These are phyloP conservation scores for Aspergillus kassunensis DNA, from an alignment of 495 filamentous ascomycete genomes.

Conservation along the genomic window DNA sequence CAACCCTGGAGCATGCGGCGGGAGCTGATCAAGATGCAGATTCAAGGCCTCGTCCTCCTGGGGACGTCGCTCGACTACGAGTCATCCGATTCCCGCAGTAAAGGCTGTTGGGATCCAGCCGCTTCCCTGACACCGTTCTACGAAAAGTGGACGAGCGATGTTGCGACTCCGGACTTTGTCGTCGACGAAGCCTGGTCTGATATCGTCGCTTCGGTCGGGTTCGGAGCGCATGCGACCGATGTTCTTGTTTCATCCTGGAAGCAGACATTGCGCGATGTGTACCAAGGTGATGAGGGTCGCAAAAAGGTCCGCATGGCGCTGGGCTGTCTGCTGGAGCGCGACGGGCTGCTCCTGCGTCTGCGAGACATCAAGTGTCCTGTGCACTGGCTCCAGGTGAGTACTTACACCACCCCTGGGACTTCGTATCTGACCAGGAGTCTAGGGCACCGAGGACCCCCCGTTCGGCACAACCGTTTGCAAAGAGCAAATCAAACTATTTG, in stretches of 20 bases:
- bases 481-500: not conserved
- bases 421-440: not conserved
- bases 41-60: conserved; percentile 55
- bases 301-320: conserved; percentile 54
- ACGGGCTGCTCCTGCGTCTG: conserved; percentile 53
- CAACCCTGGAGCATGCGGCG: not conserved
- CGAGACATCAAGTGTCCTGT: conserved; percentile 59
- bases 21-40: conserved; percentile 48
- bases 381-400: conserved; percentile 58
- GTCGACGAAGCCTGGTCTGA: conserved; percentile 52
- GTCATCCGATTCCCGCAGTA: conserved; percentile 46
- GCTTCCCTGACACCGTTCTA: conserved; percentile 38
- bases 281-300: conserved; percentile 58
- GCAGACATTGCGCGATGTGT: conserved; percentile 50
- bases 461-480: not conserved
- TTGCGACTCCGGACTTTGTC: conserved; percentile 49
- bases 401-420: not conserved
- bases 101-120: conserved; percentile 57
- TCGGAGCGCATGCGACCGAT: conserved; percentile 39
- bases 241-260: conserved; percentile 49
- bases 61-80: conserved; percentile 64
- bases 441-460: not conserved
- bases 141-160: conserved; percentile 43
- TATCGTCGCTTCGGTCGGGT: conserved; percentile 55
- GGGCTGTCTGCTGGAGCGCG: conserved; percentile 52